phyloP scores from a whole-genome alignment of 108 stramenopile species.

The Pseudonitzschia multiseries region DNA sequence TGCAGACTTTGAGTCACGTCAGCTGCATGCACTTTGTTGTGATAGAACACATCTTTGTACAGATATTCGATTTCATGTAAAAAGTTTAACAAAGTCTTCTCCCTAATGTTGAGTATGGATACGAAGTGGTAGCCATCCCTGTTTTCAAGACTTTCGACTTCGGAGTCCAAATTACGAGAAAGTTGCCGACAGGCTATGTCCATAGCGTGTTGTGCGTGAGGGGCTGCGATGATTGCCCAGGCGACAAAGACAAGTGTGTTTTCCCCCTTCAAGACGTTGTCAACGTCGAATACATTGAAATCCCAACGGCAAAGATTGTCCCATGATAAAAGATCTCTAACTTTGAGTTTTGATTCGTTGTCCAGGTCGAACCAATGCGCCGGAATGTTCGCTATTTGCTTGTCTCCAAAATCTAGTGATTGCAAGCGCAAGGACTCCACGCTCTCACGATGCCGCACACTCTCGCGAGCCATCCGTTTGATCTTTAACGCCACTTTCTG shows the following conservation, averaged over 20 bases:
- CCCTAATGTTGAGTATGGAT: constrained; percentile 34
- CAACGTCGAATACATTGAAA: constrained; percentile 60
- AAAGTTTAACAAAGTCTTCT: constrained; percentile 36
- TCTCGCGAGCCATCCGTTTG: not conserved
- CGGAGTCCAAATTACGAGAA: not conserved
- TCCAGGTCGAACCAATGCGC: not conserved
- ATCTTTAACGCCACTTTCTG: not conserved
- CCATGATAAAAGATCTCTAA: constrained; percentile 43
- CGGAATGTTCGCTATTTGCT: not conserved
- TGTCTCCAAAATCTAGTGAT: not conserved
- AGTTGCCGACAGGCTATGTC: constrained; percentile 25
- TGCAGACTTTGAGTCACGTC: constrained; percentile 63
- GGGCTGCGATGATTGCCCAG: constrained; percentile 61
- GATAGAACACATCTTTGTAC: constrained; percentile 54
- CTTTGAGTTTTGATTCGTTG: not conserved
- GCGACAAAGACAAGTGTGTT: constrained; percentile 50
- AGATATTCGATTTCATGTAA: constrained; percentile 39
- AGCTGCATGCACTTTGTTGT: constrained; percentile 65
- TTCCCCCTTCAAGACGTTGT: constrained; percentile 36
- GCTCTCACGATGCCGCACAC: not conserved
- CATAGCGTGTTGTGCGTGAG: constrained; percentile 55
- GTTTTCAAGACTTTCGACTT: not conserved
- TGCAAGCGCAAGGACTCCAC: not conserved
- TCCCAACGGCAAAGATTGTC: constrained; percentile 56
- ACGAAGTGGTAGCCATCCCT: constrained; percentile 46